These are phyloP conservation scores for Ajuga chamaepitys DNA, from an alignment of 257 asterid genomes.

Conservation along the genomic window DNA sequence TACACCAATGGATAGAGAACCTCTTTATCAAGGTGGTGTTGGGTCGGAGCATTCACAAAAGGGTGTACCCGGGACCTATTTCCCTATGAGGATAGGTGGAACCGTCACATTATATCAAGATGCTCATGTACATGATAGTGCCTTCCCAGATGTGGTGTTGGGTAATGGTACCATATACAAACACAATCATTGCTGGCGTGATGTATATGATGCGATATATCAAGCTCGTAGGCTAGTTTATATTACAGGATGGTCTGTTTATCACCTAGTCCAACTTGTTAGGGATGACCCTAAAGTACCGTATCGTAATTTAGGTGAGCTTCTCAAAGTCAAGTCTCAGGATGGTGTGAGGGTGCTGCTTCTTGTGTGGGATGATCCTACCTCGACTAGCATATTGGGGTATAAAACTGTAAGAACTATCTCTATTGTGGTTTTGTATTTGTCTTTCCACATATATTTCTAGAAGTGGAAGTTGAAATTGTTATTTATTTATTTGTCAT, in stretches of 20 bases:
- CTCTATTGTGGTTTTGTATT: not conserved
- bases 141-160: slow-evolving; percentile 45
- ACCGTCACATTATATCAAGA: slow-evolving; percentile 73
- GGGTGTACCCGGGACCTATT: slow-evolving; percentile 82
- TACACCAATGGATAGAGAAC: slow-evolving; percentile 45
- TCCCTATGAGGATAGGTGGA: slow-evolving; percentile 72
- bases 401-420: slow-evolving; percentile 63
- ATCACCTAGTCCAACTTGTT: slow-evolving; percentile 70
- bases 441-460: not conserved
- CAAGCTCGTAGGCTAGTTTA: slow-evolving; percentile 70
- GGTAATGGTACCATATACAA: slow-evolving; percentile 37
- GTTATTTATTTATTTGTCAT: not conserved
- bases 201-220: slow-evolving; percentile 60
- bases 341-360: slow-evolving; percentile 91
- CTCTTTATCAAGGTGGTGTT: slow-evolving; percentile 64
- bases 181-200: slow-evolving; percentile 69
- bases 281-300: slow-evolving; percentile 42
- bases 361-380: slow-evolving; percentile 95
- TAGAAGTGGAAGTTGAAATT: not conserved
- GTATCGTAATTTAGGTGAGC: slow-evolving; percentile 57
- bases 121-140: slow-evolving; percentile 57
- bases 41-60: slow-evolving; percentile 42
- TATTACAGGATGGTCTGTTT: slow-evolving; percentile 92
- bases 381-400: slow-evolving; percentile 79
- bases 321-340: slow-evolving; percentile 74